These are phyloP conservation scores for Penicillium rolfsii DNA, from an alignment of 2,329 filamentous ascomycete species.

Conservation along the genomic window DNA sequence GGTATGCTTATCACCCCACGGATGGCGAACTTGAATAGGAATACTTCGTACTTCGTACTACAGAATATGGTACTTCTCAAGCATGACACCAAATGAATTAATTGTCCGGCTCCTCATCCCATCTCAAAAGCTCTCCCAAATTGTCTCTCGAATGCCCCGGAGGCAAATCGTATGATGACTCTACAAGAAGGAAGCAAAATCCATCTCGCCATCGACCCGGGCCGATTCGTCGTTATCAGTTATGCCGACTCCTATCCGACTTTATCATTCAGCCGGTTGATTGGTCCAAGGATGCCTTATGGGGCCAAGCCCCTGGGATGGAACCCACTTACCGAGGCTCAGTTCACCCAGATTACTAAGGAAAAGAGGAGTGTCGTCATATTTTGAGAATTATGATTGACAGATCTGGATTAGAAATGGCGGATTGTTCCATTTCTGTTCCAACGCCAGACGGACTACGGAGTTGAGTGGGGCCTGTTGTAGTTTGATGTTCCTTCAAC, in stretches of 20 bases:
- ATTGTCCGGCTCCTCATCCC: background rate
- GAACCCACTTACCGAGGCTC: conserved; percentile 15
- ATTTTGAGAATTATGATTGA: background rate
- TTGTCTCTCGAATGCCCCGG: too few species aligned
- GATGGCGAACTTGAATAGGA: background rate
- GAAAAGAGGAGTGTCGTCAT: background rate
- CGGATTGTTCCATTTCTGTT: background rate
- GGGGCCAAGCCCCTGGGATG: background rate
- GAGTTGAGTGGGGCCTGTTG: background rate
- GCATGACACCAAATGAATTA: background rate
- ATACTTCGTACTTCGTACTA: background rate
- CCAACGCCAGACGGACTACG: background rate
- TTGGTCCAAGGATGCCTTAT: background rate
- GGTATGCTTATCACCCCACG: background rate
- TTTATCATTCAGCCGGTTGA: background rate
- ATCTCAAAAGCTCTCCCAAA: too few species aligned
- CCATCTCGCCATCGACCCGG: background rate
- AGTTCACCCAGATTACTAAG: background rate
- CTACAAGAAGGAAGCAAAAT: background rate
- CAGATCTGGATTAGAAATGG: background rate
- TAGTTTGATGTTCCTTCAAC: background rate
- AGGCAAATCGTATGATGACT: background rate
- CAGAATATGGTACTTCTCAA: background rate
- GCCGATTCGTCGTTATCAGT: background rate
- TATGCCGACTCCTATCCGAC: background rate